Conservation (phyloP, 2,329 filamentous ascomycete species). For the Hortaea werneckii region DNA sequence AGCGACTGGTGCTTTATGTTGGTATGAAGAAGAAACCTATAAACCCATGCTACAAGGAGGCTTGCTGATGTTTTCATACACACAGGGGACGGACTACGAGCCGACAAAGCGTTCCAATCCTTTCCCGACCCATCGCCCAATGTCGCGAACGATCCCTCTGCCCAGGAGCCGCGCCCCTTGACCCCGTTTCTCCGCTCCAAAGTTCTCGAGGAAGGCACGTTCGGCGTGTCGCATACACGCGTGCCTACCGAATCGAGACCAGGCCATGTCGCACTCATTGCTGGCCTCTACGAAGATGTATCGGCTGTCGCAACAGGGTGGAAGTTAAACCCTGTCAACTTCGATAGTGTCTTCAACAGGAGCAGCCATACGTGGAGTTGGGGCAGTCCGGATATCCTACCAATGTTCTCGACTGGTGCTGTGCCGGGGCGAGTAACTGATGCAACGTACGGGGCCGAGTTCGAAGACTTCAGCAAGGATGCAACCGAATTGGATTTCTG, state of each 20-base stretch:
- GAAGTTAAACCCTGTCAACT: constrained; percentile 97
- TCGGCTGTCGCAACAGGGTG: constrained; percentile 94
- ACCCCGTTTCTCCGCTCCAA: constrained; percentile 86
- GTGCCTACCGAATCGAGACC: constrained; percentile 95
- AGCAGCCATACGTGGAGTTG: constrained; percentile 98
- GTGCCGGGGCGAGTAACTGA: constrained; percentile 77
- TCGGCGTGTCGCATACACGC: constrained; percentile 92
- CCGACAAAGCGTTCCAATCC: constrained; percentile 94
- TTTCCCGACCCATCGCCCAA: constrained; percentile 73
- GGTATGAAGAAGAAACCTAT: constrained; percentile 40
- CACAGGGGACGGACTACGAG: constrained; percentile 75
- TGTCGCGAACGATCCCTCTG: constrained; percentile 43
- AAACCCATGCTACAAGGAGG: background rate
- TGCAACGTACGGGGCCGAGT: constrained; percentile 71
- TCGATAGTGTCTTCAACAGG: constrained; percentile 96
- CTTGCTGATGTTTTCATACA: background rate
- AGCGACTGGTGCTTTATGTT: constrained; percentile 85
- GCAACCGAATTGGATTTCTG: constrained; percentile 75
- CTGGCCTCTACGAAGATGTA: constrained; percentile 93
- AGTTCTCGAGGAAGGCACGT: constrained; percentile 81
- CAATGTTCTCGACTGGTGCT: constrained; percentile 95
- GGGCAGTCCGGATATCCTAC: constrained; percentile 94
- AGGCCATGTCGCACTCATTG: constrained; percentile 92
- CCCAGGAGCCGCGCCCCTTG: constrained; percentile 63
- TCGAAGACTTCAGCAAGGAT: constrained; percentile 81